A percentile compares a stretch with the other conserved stretches of the same genome.
Conservation (phyloP, 768 basidiomycete genomes). For the Boletellus ananas region DNA sequence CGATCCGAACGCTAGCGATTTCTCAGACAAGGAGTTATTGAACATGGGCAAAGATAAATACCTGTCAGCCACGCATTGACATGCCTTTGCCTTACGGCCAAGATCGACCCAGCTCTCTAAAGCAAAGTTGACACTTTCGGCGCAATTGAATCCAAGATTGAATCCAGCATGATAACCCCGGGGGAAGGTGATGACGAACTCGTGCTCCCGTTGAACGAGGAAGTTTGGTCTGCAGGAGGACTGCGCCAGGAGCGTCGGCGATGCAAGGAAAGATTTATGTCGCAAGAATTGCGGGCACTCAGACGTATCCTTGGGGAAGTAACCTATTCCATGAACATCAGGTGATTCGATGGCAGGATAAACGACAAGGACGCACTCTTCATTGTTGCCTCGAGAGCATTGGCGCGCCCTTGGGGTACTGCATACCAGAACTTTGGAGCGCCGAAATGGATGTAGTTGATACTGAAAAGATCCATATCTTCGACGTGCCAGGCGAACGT, state of each 20-base stretch:
- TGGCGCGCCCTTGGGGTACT: slow-evolving; percentile 81
- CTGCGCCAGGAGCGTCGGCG: slow-evolving; percentile 76
- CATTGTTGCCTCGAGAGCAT: slow-evolving; percentile 86
- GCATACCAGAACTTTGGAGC: slow-evolving; percentile 98
- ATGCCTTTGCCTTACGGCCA: slow-evolving; percentile 75
- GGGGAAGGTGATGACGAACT: slow-evolving; percentile 95
- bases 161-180: slow-evolving; percentile 96
- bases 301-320: slow-evolving; percentile 84
- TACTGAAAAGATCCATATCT: slow-evolving; percentile 98
- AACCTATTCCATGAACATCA: slow-evolving; percentile 44
- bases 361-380: slow-evolving; percentile 48
- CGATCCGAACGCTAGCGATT: slow-evolving; percentile 75
- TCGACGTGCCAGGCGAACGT: slow-evolving; percentile 99
- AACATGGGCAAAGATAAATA: slow-evolving; percentile 24
- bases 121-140: slow-evolving; percentile 96
- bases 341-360: background rate
- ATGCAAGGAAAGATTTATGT: slow-evolving; percentile 94
- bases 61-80: slow-evolving; percentile 75
- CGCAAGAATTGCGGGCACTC: slow-evolving; percentile 91
- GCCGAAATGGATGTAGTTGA: slow-evolving; percentile 98
- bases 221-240: slow-evolving; percentile 79
- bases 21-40: slow-evolving; percentile 4
- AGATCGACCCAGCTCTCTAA: slow-evolving; percentile 91
- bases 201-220: slow-evolving; percentile 89
- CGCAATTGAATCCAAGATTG: slow-evolving; percentile 94